These are phyloP conservation scores for Amanita molliuscula DNA, from an alignment of 768 basidiomycete genomes.

Conservation along the genomic window DNA sequence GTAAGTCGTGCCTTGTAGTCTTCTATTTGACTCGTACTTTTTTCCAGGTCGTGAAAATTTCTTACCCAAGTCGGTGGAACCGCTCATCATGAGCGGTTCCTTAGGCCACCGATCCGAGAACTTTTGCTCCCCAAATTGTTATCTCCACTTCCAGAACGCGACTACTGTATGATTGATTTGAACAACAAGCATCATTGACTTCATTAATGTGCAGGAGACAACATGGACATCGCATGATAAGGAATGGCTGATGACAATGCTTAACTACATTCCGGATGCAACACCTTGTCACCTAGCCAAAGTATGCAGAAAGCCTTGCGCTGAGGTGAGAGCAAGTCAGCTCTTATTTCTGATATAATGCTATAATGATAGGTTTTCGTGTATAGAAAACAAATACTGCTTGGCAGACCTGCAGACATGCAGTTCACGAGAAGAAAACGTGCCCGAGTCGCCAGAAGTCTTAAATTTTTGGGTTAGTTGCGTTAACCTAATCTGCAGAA, in stretches of 20 bases:
- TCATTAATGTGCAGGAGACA: neutral
- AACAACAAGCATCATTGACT: neutral
- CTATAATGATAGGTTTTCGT: slow-evolving; percentile 15
- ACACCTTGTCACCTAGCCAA: slow-evolving; percentile 44
- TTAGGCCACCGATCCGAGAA: neutral
- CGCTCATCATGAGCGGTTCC: neutral
- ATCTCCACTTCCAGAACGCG: neutral
- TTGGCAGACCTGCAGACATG: neutral
- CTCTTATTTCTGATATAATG: neutral
- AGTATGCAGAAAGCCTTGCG: slow-evolving; percentile 48
- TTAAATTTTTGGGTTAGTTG: neutral
- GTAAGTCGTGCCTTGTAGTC: slow-evolving; percentile 18
- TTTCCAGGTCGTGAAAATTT: slow-evolving; percentile 10
- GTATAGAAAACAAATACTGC: slow-evolving; percentile 14
- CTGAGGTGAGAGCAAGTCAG: slow-evolving; percentile 31
- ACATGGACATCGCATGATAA: slow-evolving; percentile 29
- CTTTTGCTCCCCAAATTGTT: neutral
- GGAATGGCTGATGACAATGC: slow-evolving; percentile 26
- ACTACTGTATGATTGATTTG: neutral
- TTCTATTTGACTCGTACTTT: neutral
- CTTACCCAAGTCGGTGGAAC: slow-evolving; percentile 14
- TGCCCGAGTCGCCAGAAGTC: neutral
- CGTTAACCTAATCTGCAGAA: neutral
- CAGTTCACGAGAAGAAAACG: neutral
- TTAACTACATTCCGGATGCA: slow-evolving; percentile 33